Conservation (phyloP, 495 filamentous ascomycete species). For the Tuber melanosporum region DNA sequence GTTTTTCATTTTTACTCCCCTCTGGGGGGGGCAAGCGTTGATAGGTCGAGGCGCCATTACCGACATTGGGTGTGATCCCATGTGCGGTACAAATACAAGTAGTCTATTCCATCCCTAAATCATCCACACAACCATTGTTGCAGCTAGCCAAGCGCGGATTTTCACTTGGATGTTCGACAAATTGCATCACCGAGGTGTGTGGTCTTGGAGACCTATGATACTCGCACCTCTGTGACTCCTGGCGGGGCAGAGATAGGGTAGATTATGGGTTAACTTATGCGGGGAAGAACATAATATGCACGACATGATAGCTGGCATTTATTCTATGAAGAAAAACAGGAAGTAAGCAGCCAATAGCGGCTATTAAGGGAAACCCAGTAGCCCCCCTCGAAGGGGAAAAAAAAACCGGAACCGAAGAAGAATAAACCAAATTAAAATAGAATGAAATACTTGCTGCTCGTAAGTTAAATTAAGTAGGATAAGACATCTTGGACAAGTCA, state of each 20-base stretch:
- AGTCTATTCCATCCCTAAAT: background rate
- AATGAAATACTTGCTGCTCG: background rate
- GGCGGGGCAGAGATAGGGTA: background rate
- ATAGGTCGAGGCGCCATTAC: background rate
- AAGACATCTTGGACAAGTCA: background rate
- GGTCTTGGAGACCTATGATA: background rate
- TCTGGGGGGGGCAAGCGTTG: background rate
- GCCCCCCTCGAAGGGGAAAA: background rate
- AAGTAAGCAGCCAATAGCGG: background rate
- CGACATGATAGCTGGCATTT: background rate
- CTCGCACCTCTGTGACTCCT: background rate
- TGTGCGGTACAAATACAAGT: background rate
- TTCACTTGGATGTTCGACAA: background rate
- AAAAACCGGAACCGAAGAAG: background rate
- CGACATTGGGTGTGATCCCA: background rate
- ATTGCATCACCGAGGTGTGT: background rate
- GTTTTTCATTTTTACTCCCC: too few species aligned
- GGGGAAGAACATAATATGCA: background rate
- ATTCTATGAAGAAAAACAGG: background rate
- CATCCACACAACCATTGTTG: background rate
- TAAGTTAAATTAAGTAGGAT: background rate
- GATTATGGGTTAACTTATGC: background rate
- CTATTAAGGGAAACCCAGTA: background rate
- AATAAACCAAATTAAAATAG: background rate
- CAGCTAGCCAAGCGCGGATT: background rate